phyloP scores from a whole-genome alignment of 345 rosid genomes.

The Punica granatum region DNA sequence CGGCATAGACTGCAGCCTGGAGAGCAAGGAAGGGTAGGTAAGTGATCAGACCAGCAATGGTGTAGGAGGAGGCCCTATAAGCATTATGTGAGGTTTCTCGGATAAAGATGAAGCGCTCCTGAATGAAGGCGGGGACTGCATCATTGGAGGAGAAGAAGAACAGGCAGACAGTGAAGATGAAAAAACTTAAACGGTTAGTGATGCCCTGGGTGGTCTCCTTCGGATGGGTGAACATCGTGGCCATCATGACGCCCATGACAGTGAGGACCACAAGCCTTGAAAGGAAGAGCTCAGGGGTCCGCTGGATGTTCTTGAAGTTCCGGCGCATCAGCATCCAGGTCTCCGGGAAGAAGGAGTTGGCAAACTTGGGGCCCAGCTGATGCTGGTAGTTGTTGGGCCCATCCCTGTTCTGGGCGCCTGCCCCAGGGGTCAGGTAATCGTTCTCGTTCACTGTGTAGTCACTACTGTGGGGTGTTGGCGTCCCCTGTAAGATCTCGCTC shows the following conservation, averaged over 20 bases:
- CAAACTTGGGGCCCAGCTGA: conserved; percentile 33
- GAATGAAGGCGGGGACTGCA: conserved; percentile 64
- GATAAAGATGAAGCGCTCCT: conserved; percentile 57
- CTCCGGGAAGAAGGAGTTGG: conserved; percentile 44
- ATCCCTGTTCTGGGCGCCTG: not conserved
- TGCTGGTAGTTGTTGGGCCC: conserved; percentile 1
- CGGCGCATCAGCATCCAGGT: conserved; percentile 59
- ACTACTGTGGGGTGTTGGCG: conserved; percentile 62
- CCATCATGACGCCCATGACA: conserved; percentile 66
- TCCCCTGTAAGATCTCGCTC: conserved; percentile 34
- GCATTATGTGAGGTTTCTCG: conserved; percentile 65
- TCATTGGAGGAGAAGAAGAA: conserved; percentile 77
- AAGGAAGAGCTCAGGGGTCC: conserved; percentile 67
- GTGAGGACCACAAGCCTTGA: conserved; percentile 58
- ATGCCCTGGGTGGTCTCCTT: conserved; percentile 35
- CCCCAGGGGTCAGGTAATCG: conserved; percentile 42
- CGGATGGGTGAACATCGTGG: conserved; percentile 60
- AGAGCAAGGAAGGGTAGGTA: conserved; percentile 54
- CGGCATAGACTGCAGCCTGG: conserved; percentile 47
- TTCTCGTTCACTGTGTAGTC: conserved; percentile 66
- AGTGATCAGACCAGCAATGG: conserved; percentile 49
- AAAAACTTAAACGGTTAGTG: conserved; percentile 51
- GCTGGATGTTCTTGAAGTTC: conserved; percentile 52
- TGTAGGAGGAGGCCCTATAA: conserved; percentile 59
- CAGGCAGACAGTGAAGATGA: conserved; percentile 56